Conservation (phyloP, 2,329 filamentous ascomycete species). For the Fusarium concolor region DNA sequence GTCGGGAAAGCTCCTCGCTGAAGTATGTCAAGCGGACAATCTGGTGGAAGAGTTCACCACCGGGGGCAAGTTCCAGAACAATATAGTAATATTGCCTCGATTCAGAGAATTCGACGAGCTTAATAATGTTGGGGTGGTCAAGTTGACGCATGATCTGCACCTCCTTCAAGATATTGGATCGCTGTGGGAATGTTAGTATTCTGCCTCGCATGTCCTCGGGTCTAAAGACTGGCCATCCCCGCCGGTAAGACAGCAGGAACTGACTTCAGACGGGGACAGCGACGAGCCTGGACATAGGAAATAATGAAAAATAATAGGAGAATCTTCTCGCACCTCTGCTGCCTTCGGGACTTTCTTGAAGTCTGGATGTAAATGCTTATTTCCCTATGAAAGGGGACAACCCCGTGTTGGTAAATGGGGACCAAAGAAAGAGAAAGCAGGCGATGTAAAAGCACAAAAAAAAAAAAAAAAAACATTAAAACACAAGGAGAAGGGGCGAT, state of each 20-base stretch:
- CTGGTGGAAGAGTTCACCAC: conserved; percentile 97
- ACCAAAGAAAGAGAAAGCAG: conserved; percentile 35
- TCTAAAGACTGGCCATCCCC: conserved; percentile 37
- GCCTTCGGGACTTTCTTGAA: conserved; percentile 95
- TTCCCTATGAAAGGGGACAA: conserved; percentile 72
- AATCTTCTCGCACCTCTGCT: conserved; percentile 86
- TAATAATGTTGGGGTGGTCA: conserved; percentile 96
- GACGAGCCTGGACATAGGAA: conserved; percentile 8
- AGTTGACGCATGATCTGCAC: conserved; percentile 98
- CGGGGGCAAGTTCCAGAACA: conserved; percentile 91
- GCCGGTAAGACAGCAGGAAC: conserved; percentile 30
- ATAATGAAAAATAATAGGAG: conserved; percentile 50
- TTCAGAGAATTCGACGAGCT: conserved; percentile 92
- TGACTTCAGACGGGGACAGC: conserved; percentile 44
- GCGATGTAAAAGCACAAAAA: conserved; percentile 6
- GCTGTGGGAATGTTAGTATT: conserved; percentile 64
- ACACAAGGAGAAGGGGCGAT: conserved; percentile 41
- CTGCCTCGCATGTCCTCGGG: conserved; percentile 25
- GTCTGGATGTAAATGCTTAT: conserved; percentile 93
- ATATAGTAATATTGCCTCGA: conserved; percentile 98
- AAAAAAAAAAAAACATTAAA: conserved; percentile 21
- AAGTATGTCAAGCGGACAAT: conserved; percentile 99
- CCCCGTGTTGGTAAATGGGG: conserved; percentile 66
- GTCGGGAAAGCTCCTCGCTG: conserved; percentile 92
- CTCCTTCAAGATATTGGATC: conserved; percentile 97